Evolutionary conservation across 805 yeast species (phyloP).

Genomic region (Candida hispaniensis): DNA sequence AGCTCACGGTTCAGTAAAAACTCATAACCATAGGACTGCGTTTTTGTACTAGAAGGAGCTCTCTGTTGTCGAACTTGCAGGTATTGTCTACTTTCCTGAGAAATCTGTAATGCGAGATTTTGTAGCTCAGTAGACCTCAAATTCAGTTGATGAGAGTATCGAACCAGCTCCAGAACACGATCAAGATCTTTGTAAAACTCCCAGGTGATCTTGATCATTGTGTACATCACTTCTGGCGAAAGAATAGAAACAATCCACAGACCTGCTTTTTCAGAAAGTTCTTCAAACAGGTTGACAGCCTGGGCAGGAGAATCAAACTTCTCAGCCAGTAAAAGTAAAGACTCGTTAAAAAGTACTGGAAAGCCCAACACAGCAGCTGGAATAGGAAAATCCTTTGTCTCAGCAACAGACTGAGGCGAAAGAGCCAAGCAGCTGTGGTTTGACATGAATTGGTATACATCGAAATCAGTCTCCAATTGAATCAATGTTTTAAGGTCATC

Average conservation of each 20-base stretch:
- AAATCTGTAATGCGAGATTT: no score
- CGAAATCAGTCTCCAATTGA: conserved; percentile 8
- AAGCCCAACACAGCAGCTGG: conserved; percentile 16
- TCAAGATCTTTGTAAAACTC: conserved; percentile 32
- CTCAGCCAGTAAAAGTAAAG: conserved; percentile 19
- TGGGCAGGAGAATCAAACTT: conserved; percentile 26
- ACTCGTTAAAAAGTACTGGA: conserved; percentile 19
- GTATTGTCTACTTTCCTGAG: no score
- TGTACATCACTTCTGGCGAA: conserved; percentile 33
- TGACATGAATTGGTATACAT: conserved; percentile 4
- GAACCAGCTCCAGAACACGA: no score
- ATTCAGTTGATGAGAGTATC: no score
- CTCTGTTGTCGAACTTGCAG: no score
- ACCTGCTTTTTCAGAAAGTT: conserved; percentile 27
- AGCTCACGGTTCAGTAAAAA: no score
- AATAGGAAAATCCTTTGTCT: no score
- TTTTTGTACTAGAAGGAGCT: no score
- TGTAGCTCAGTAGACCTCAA: no score
- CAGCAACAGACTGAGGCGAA: no score
- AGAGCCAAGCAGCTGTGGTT: no score
- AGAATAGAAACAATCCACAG: conserved; percentile 33
- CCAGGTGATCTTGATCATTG: conserved; percentile 33
- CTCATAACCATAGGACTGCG: no score
- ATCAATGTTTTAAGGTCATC: conserved; percentile 1
- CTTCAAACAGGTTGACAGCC: conserved; percentile 32